A percentile compares a stretch with the other conserved stretches of the same genome.
Conservation (phyloP, 345 rosid species). For the Gossypium arboreum region DNA sequence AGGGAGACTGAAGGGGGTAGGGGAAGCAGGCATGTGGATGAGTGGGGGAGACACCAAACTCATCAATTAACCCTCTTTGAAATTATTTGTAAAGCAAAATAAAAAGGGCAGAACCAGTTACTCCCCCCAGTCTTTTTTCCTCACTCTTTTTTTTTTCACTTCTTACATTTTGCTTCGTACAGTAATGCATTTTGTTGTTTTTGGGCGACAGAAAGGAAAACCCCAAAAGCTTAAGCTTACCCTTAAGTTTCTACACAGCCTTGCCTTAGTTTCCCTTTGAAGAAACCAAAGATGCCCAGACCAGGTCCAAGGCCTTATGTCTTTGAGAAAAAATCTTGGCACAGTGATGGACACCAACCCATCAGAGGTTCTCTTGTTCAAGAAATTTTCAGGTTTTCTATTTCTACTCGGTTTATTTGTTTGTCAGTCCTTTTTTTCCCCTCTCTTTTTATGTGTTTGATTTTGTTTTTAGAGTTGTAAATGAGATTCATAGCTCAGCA, state of each 20-base stretch:
- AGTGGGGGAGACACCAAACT: constrained; percentile 59
- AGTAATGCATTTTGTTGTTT: constrained; percentile 5
- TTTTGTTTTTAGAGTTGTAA: constrained; percentile 40
- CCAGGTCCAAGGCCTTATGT: constrained; percentile 74
- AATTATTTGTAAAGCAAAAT: constrained; percentile 30
- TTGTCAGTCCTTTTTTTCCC: background rate
- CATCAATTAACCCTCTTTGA: constrained; percentile 22
- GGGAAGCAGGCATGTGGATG: constrained; percentile 68
- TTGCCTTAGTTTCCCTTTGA: constrained; percentile 13
- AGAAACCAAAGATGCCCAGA: constrained; percentile 47
- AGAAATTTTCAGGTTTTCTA: constrained; percentile 55
- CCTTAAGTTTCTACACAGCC: background rate
- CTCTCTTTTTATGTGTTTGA: background rate
- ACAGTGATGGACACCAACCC: constrained; percentile 71
- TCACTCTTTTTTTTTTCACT: background rate
- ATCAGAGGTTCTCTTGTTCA: constrained; percentile 68
- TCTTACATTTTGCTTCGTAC: background rate
- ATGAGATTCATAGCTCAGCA: constrained; percentile 44
- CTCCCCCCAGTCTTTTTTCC: background rate
- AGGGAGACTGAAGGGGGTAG: constrained; percentile 26
- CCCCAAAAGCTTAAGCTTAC: constrained; percentile 20
- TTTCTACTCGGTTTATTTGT: background rate
- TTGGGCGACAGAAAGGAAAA: constrained; percentile 1
- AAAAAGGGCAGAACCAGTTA: background rate
- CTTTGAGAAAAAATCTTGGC: constrained; percentile 71